Percentiles rank a stretch among this genome's conserved stretches.
These are phyloP conservation scores for Ceraceosorus guamensis DNA, from an alignment of 1,284 basidiomycete genomes.

Conservation along the genomic window DNA sequence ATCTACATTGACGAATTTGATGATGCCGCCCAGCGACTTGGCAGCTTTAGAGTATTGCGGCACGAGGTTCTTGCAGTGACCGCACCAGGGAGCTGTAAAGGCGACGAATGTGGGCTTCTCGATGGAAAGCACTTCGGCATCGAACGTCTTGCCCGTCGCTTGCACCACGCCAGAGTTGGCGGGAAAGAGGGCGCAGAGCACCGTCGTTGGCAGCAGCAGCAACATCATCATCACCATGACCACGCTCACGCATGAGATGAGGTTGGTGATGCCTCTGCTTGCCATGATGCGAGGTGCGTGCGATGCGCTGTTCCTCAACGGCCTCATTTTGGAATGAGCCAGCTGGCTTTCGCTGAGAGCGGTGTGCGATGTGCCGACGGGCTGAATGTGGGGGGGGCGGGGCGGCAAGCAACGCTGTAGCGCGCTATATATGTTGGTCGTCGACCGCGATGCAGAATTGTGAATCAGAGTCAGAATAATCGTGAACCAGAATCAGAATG, in stretches of 20 bases:
- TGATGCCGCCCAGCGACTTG: conserved; percentile 66
- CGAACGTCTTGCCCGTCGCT: conserved; percentile 22
- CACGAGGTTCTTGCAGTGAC: conserved; percentile 74
- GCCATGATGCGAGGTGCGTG: no score
- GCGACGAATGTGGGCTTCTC: conserved; percentile 49
- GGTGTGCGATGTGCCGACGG: no score
- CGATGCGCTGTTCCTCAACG: no score
- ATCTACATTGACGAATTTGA: conserved; percentile 82
- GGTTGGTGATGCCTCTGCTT: no score
- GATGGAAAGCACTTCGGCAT: conserved; percentile 38
- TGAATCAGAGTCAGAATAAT: no score
- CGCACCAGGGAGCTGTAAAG: conserved; percentile 50
- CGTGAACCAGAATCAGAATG: no score
- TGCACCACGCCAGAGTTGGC: conserved; percentile 31
- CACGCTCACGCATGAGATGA: neutral
- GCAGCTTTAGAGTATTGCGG: conserved; percentile 82
- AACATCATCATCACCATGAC: conserved; percentile 12
- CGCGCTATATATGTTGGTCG: no score
- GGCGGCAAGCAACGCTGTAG: no score
- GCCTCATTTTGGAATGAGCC: no score
- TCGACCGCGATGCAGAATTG: no score
- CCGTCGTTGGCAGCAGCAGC: conserved; percentile 12
- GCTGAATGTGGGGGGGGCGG: no score
- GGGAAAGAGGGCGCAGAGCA: conserved; percentile 35
- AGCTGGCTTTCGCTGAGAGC: no score